Conservation (phyloP, 2,329 filamentous ascomycete species). For the Talaromyces sp. region DNA sequence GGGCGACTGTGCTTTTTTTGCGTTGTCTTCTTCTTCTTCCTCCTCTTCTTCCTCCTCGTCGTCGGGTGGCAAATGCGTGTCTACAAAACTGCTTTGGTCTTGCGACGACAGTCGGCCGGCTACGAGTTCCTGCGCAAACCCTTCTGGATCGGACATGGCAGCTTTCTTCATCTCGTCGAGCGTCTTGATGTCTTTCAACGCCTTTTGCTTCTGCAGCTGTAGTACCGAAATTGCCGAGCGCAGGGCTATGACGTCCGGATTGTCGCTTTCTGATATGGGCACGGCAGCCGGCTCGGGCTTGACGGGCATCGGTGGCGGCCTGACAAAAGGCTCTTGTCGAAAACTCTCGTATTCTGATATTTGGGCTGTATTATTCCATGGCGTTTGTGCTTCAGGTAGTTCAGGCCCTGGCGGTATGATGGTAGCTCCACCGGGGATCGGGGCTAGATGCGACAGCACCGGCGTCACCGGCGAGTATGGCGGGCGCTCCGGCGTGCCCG, state of each 20-base stretch:
- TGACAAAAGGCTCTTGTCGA: neutral
- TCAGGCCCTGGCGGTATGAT: conserved; percentile 30
- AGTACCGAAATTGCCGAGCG: conserved; percentile 80
- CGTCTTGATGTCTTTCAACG: conserved; percentile 67
- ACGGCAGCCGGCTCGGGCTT: conserved; percentile 36
- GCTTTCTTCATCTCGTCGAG: conserved; percentile 66
- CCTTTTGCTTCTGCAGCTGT: conserved; percentile 78
- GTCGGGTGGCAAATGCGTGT: conserved; percentile 25
- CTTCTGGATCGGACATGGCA: conserved; percentile 66
- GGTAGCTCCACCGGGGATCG: conserved; percentile 22
- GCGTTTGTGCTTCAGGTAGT: neutral
- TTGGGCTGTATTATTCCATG: neutral
- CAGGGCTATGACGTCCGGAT: conserved; percentile 83
- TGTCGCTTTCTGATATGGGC: conserved; percentile 49
- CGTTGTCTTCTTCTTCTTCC: neutral
- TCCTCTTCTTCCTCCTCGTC: conserved; percentile 22
- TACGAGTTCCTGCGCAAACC: conserved; percentile 65
- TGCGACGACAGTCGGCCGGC: conserved; percentile 54
- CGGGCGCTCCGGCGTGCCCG: conserved; percentile 38
- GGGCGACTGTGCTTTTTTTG: neutral
- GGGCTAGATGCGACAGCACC: conserved; percentile 34
- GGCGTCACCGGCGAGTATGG: conserved; percentile 47
- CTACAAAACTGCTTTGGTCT: conserved; percentile 25
- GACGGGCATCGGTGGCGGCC: conserved; percentile 20
- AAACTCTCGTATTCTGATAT: neutral